Percentiles rank a stretch among this genome's conserved stretches.
Conservation (phyloP, 805 yeast species). For the Pichia sporocuriosa region DNA sequence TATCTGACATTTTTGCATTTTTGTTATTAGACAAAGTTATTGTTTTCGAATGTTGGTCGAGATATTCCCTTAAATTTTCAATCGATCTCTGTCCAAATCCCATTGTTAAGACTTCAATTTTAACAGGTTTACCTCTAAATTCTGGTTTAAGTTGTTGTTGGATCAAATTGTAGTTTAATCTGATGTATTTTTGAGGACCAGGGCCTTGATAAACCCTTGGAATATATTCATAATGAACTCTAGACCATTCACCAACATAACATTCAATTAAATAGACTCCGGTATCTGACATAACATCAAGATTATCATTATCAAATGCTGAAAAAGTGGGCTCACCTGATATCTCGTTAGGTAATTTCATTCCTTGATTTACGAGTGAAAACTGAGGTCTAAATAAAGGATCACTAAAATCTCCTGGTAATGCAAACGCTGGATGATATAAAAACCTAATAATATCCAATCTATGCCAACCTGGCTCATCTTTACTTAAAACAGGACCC, state of each 20-base stretch:
- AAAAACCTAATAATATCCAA: constrained; percentile 72
- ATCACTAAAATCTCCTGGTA: constrained; percentile 58
- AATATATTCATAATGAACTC: constrained; percentile 53
- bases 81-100: constrained; percentile 55
- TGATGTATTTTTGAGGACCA: constrained; percentile 51
- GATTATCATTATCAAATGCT: constrained; percentile 39
- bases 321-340: constrained; percentile 37
- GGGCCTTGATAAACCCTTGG: constrained; percentile 51
- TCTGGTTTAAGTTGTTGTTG: constrained; percentile 31
- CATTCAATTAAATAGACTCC: constrained; percentile 77
- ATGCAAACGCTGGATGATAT: constrained; percentile 71
- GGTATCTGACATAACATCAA: constrained; percentile 43
- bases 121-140: constrained; percentile 33
- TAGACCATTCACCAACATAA: constrained; percentile 52
- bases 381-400: constrained; percentile 30
- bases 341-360: constrained; percentile 28
- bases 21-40: constrained; percentile 15
- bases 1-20: constrained; percentile 18
- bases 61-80: constrained; percentile 37
- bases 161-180: constrained; percentile 43
- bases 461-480: constrained; percentile 84
- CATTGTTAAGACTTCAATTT: constrained; percentile 48
- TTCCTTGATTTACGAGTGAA: constrained; percentile 24
- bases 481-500: constrained; percentile 44
- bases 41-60: constrained; percentile 19